Evolutionary conservation across 176 grass and related monocot genomes (phyloP), one percentile per base, ranked within the genome.

Genomic region (Musa beccarii): DNA sequence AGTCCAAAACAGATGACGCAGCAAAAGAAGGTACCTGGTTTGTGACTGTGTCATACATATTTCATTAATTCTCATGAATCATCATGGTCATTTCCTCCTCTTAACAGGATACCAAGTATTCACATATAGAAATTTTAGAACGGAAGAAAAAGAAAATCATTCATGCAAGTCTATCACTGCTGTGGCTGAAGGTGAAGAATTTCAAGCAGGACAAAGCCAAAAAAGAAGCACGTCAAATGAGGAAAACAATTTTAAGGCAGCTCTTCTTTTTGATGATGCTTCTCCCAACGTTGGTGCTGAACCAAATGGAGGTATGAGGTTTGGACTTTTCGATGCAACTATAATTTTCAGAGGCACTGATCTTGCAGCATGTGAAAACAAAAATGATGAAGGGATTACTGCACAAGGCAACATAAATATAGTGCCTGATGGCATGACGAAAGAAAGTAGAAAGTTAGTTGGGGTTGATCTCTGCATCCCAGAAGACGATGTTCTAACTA

Each of bases 141-240:
- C 70, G 21, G 51, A 54, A 73, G 70, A 23, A 34, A 73, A 73
- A 53, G 15, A 73, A 73, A 11, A 23, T 73, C 51, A 23, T 17
- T 24, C 51, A 53, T 53, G 20, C 51, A 73, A 73, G 53, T 16
- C 51, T 23, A 24, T 51, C 51, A 12, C 51, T 54, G 1, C 50
- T 54, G 20, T 53, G 51, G 70, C 49, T 53, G 70, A 34, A 23
- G 19, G 25, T 53, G 51, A 73, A 52, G 34, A 73, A 52, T 73
- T 53, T 53, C 51, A 26, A 73, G 9, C 51, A 53, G 70, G 21
- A 73, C 22, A 23, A 23, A 25, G 22, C 9, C 10, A 13, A 24
- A 73, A 2, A 73, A 53, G 11, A 53, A 23, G 25, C 22, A 52
- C 12, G 21, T 9, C 51, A 24, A 51, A 23, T 24, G 8, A 34